Conservation (phyloP, 257 asterid species). For the Nicotiana knightiana region DNA sequence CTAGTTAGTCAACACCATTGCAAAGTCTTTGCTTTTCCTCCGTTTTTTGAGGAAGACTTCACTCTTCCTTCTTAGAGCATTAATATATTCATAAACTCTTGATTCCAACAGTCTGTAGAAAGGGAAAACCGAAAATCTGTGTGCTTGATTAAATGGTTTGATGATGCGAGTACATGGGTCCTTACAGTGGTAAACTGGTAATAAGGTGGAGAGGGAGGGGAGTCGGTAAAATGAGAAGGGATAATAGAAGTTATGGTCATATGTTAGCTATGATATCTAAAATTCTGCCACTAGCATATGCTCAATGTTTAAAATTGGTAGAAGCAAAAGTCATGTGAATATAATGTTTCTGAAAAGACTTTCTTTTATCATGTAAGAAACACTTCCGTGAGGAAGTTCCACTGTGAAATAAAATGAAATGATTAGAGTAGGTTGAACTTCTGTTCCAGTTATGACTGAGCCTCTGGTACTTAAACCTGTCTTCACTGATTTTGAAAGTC, state of each 20-base stretch:
- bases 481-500: conserved; percentile 1
- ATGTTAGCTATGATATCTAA: not conserved
- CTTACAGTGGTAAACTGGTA: not conserved
- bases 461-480: not conserved
- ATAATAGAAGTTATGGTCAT: not conserved
- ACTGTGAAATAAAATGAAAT: not conserved
- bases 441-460: not conserved
- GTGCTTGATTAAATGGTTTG: not conserved
- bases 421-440: not conserved
- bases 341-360: not conserved
- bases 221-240: not conserved
- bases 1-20: not conserved
- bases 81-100: not conserved
- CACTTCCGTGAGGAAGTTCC: not conserved
- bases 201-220: not conserved
- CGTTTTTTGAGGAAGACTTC: not conserved
- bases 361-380: not conserved
- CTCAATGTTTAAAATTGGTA: not conserved
- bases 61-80: not conserved
- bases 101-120: not conserved
- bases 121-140: not conserved
- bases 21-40: not conserved
- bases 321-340: not conserved
- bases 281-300: not conserved
- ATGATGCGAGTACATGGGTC: not conserved